phyloP scores from a whole-genome alignment of 2,329 filamentous ascomycete genomes.

The Teratosphaeria destructans region DNA sequence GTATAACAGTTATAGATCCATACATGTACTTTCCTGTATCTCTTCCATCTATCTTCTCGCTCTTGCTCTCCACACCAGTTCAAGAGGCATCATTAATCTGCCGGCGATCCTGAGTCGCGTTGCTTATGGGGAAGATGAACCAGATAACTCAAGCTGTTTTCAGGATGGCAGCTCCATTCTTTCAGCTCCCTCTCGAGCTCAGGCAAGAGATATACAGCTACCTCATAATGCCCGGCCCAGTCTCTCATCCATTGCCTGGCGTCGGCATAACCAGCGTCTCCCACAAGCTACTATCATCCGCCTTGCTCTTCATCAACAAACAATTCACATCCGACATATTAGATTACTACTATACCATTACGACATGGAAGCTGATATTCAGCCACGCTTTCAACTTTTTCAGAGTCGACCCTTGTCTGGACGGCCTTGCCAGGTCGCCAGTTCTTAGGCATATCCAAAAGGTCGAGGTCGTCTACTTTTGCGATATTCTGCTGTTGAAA shows the following conservation, averaged over 20 bases:
- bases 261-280: conserved; percentile 26
- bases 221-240: conserved; percentile 20
- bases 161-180: conserved; percentile 10
- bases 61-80: neutral
- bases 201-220: conserved; percentile 32
- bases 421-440: conserved; percentile 14
- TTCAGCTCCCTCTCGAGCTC: conserved; percentile 34
- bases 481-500: conserved; percentile 21
- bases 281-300: conserved; percentile 15
- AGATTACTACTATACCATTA: conserved; percentile 21
- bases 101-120: neutral
- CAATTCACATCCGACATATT: conserved; percentile 20
- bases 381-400: conserved; percentile 29
- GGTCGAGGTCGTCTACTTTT: conserved; percentile 26
- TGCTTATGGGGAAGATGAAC: neutral
- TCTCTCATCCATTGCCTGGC: conserved; percentile 21
- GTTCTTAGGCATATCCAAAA: conserved; percentile 16
- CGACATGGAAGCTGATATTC: conserved; percentile 25
- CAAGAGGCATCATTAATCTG: neutral
- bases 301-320: conserved; percentile 19
- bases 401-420: conserved; percentile 23
- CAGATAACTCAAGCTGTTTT: neutral
- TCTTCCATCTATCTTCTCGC: neutral
- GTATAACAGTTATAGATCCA: neutral
- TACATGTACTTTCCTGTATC: neutral